Evolutionary conservation across 2,329 filamentous ascomycete genomes (phyloP), one percentile per base, ranked within the genome.

Genomic region (Colletotrichum ledebouriae): DNA sequence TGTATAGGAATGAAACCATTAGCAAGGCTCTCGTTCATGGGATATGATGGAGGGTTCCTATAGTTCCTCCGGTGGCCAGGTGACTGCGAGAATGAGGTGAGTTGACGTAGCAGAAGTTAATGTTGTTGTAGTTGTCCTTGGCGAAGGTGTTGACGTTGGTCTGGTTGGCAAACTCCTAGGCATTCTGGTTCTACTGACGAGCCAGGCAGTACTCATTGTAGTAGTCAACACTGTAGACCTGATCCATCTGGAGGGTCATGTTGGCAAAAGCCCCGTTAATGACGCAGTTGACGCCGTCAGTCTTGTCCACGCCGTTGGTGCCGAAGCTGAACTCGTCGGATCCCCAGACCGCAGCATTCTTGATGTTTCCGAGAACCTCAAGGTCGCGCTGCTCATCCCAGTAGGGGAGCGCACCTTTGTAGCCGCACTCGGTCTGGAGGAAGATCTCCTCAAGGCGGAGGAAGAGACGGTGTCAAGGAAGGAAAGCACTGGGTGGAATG

Each of bases 391-490:
- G 62, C 62, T 65, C 62, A 5, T 65, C 62, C 62, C 62, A 65
- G 20, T 59, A 65, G 33, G 78, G 78, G 57, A 79, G 78, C 3
- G 71, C 68, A 22, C 77, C 77, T 3, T 59, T 72, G 70, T 76
- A 80, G 42, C 73, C 73, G 61, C 78, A 80, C 59, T 77, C 73
- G 2, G 62, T 73, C 47, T 73, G 72, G 2, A 80, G 73, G 2
- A 74, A 68, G 6, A 67, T 33, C 62, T 80, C 78, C 50, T 79
- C 77, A 4, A 75, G 70, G n/a, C 75, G 71, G 13, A 78, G 67
- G 62, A 75, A 74, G 25, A 74, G 75, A 7, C 78, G 75, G 64
- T 81, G 78, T 73, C 74, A 80, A 1, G 78, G 77, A 29, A 81
- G 74, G 68, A 81, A 81, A 15, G 62, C 62, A 15, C 62, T 64